These are phyloP conservation scores for Boletus coccyginus DNA, from an alignment of 768 basidiomycete genomes.

Conservation along the genomic window DNA sequence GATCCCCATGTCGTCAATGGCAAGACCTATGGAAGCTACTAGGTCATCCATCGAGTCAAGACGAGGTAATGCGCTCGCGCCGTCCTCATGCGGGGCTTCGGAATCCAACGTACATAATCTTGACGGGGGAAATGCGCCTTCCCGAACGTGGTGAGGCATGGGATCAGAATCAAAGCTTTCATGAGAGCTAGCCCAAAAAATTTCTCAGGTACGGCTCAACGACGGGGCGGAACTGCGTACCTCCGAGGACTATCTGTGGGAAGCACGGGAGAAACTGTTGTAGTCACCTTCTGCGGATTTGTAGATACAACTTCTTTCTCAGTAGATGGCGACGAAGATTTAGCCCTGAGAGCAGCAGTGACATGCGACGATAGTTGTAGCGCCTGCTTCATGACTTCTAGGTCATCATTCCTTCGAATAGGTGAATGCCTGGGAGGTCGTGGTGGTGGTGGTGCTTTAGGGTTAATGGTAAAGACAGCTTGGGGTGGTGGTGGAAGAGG, in stretches of 20 bases:
- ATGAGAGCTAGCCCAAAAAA: conserved; percentile 12
- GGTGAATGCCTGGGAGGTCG: conserved; percentile 65
- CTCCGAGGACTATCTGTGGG: conserved; percentile 14
- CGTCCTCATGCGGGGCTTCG: conserved; percentile 17
- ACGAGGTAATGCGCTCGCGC: conserved; percentile 20
- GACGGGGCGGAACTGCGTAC: conserved; percentile 12
- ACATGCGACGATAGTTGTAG: conserved; percentile 60
- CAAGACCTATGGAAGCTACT: conserved; percentile 35
- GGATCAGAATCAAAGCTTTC: conserved; percentile 21
- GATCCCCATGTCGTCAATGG: conserved; percentile 40
- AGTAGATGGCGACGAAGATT: conserved; percentile 19
- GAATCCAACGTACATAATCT: conserved; percentile 29
- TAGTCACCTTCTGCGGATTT: conserved; percentile 24
- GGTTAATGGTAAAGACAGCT: conserved; percentile 48
- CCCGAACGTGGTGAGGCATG: conserved; percentile 41
- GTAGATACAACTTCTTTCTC: conserved; percentile 24
- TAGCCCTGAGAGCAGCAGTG: conserved; percentile 37
- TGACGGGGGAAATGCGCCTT: conserved; percentile 66
- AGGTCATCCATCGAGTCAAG: conserved; percentile 38
- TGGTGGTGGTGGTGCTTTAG: conserved; percentile 50
- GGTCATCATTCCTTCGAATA: conserved; percentile 43
- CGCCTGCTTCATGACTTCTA: conserved; percentile 57
- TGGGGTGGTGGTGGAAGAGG: conserved; percentile 71
- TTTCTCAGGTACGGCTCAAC: neutral
- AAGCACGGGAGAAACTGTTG: neutral